Base-by-base conservation (phyloP, 441 rosid genomes). In the Raphanus hybrid region DNA sequence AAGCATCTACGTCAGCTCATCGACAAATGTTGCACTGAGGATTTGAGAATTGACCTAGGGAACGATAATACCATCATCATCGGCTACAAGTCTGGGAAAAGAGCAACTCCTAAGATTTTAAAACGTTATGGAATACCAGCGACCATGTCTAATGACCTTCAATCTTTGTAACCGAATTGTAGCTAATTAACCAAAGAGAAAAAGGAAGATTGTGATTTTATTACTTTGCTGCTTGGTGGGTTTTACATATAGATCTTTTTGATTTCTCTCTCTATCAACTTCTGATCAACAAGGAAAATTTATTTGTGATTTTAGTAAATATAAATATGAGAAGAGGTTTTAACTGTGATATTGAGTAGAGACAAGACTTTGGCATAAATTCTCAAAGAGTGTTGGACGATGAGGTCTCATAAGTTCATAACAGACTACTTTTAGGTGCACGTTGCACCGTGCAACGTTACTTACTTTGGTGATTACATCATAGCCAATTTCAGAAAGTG, bases 11-110 rank as follows among this genome's bases (percentile, higher is more conserved):
- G 87, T 77, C 71, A 82, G 73, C 86, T 86, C 64, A 88, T 86
- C 58, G 88, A 89, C 37, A 79, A 78, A 55, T 87, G 87, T 71
- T 67, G 74, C 62, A 72, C 68, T 2, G 87, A 87, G 69, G 78
- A 75, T 77, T 75, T 88, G 85, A 88, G 91, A 76, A 76, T 90
- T 64, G 94, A 92, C 78, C 76, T 92, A 84, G 91, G 87, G 45
- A 87, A 82, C 2, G 93, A 82, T 12, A 80, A 90, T 61, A 85
- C 82, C 50, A 83, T 91, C 32, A 86, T 75, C 75, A 76, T 91
- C 64, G 80, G 78, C 76, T 83, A 82, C 78, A 55, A 78, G 9
- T 70, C 14, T 10, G 92, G 92, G 11, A 88, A 78, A 80, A 58
- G 82, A 6, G 91, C 85, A 18, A 85, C 86, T 14, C 82, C 86